phyloP scores from a whole-genome alignment of 169 alveolate species.

The Plasmodium adleri region DNA sequence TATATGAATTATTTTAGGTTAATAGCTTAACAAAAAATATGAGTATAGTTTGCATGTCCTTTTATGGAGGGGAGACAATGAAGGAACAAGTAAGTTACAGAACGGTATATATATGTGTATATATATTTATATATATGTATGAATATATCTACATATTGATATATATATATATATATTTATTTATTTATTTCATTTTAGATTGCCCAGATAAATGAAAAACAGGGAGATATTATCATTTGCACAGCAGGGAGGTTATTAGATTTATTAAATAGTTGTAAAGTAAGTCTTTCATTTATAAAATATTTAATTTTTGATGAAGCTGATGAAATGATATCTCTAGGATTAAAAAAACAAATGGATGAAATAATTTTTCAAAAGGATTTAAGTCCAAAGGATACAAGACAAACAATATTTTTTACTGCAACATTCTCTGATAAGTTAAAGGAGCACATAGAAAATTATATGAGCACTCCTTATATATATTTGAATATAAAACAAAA shows the following conservation, averaged over 20 bases:
- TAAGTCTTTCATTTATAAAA: constrained; percentile 84
- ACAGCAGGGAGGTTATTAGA: constrained; percentile 89
- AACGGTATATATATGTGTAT: background rate
- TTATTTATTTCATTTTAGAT: background rate
- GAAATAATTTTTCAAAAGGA: constrained; percentile 50
- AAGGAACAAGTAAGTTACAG: constrained; percentile 35
- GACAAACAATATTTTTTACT: constrained; percentile 49
- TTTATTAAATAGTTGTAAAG: constrained; percentile 87
- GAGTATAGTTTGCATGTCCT: constrained; percentile 40
- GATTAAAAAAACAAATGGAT: constrained; percentile 80
- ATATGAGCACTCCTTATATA: constrained; percentile 38
- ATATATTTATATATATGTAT: constrained; percentile 1
- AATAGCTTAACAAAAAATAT: constrained; percentile 45
- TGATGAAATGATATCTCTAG: constrained; percentile 96
- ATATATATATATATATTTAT: background rate
- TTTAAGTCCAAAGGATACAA: constrained; percentile 25
- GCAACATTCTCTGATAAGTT: constrained; percentile 48
- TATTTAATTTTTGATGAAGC: constrained; percentile 95
- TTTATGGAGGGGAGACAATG: constrained; percentile 65
- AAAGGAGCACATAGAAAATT: constrained; percentile 27
- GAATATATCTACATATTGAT: background rate
- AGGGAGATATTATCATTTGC: constrained; percentile 39
- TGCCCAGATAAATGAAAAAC: constrained; percentile 46
- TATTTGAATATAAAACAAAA: constrained; percentile 43
- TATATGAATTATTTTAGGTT: constrained; percentile 82